A percentile compares a stretch with the other conserved stretches of the same genome.
These are phyloP conservation scores for Vigna mungo DNA, from an alignment of 306 rosid species.

Conservation along the genomic window DNA sequence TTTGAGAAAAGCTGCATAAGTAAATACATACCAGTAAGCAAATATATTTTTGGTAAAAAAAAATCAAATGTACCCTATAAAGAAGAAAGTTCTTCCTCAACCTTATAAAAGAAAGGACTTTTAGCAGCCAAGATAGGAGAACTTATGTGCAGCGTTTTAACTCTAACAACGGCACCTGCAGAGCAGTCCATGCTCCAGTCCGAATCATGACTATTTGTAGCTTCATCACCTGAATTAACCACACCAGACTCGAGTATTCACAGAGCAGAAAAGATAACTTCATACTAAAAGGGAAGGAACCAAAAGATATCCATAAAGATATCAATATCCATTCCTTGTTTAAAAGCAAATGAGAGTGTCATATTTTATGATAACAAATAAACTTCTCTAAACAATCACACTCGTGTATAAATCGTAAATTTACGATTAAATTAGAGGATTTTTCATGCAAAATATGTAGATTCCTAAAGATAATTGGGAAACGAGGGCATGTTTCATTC, in stretches of 20 bases:
- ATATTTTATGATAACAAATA: background rate
- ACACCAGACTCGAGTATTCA: conserved; percentile 19
- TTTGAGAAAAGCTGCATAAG: conserved; percentile 82
- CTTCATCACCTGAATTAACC: conserved; percentile 79
- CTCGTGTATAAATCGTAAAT: background rate
- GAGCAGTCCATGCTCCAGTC: conserved; percentile 84
- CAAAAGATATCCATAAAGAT: background rate
- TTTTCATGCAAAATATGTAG: conserved; percentile 12
- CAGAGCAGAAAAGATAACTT: conserved; percentile 25
- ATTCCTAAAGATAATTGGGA: background rate
- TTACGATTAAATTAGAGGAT: background rate
- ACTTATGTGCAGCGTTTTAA: conserved; percentile 88
- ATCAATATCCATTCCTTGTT: conserved; percentile 2
- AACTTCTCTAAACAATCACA: background rate
- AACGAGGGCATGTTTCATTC: background rate
- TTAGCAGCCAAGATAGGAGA: conserved; percentile 99
- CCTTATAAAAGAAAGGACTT: conserved; percentile 98
- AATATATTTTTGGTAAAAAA: background rate
- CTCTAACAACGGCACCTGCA: conserved; percentile 70
- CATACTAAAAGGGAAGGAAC: conserved; percentile 2
- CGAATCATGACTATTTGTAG: conserved; percentile 74
- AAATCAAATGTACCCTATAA: conserved; percentile 14
- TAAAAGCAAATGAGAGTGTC: conserved; percentile 20
- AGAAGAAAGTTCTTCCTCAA: conserved; percentile 39
- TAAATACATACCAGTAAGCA: conserved; percentile 36